Base-by-base conservation (phyloP, 805 yeast species). In the Scheffersomyces lignosus region DNA sequence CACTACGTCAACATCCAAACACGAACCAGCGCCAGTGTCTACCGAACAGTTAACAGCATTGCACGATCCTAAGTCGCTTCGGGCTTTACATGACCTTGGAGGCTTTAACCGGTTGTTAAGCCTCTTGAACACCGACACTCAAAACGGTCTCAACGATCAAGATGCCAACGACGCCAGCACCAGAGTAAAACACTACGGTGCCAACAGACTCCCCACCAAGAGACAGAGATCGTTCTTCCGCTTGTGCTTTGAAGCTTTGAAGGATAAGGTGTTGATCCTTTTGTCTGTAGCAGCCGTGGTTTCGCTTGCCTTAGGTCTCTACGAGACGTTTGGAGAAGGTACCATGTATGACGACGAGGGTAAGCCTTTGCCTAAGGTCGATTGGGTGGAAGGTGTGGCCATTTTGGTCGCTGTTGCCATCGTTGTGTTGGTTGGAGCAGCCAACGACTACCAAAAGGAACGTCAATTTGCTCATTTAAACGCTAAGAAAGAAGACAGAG, bases 321-420 rank as follows among this genome's bases (percentile, higher is more conserved):
- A 93, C 58, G 95, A 93, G 62, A 81, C 95, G 2, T 84, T 89
- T 65, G 96, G 95, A 28, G 86, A 85, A 47, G 89, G 83, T 0
- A 71, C 87, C 0, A 80, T 78, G 54, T 77, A 76, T 50, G 96
- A 91, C 58, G 80, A 76, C 4, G 87, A 87, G 45, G 96, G 96
- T 18, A 71, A 78, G 15, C 70, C 78, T 15, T 60, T 80, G 37
- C 96, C 97, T 13, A 78, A 81, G 51, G 95, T 93, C 22, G 96
- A 91, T 52, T 93, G 98, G 97, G 96, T 95, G 32, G 99, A 93
- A 69, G 99, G 99, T 49, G 96, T 90, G 26, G 99, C 99, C 27
- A 93, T 93, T 56, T 77, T 93, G 49, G 84, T 84, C 3, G 99
- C 99, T 15, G 86, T 93, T 16, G 52, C 79, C 4, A 91, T 93